Conservation (phyloP, 441 rosid genomes). For the Populus tomentosa region DNA sequence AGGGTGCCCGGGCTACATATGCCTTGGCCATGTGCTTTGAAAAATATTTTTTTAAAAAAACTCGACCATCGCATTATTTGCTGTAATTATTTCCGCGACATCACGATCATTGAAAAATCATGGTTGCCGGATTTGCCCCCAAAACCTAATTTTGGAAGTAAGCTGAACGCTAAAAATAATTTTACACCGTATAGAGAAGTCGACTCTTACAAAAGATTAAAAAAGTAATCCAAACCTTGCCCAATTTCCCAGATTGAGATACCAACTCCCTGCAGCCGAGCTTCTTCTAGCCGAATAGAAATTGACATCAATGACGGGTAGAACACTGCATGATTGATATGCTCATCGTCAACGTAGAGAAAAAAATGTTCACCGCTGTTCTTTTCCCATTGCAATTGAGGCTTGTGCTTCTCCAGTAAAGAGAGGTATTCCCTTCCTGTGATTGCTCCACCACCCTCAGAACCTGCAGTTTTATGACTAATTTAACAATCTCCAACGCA, state of each 20-base stretch:
- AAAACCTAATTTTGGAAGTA: neutral
- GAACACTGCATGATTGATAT: slow-evolving; percentile 66
- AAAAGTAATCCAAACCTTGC: slow-evolving; percentile 89
- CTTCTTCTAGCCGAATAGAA: slow-evolving; percentile 71
- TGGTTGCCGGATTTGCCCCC: neutral
- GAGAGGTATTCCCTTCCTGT: slow-evolving; percentile 67
- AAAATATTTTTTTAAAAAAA: too few relatives aligned
- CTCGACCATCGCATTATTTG: too few relatives aligned
- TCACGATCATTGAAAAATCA: neutral
- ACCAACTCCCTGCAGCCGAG: slow-evolving; percentile 63
- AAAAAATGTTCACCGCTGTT: slow-evolving; percentile 77
- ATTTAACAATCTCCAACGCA: neutral
- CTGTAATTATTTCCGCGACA: neutral
- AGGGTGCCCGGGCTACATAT: too few relatives aligned
- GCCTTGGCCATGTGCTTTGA: too few relatives aligned
- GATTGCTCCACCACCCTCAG: slow-evolving; percentile 62
- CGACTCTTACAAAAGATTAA: slow-evolving; percentile 47
- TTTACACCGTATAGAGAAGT: neutral
- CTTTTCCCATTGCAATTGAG: slow-evolving; percentile 72
- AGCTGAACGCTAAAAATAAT: neutral
- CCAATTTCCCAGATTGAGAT: slow-evolving; percentile 96
- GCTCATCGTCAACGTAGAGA: slow-evolving; percentile 50
- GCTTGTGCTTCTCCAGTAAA: slow-evolving; percentile 66
- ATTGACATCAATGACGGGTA: slow-evolving; percentile 81
- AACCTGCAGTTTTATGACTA: slow-evolving; percentile 32